Evolutionary conservation across 495 filamentous ascomycete genomes (phyloP).

Genomic region (Hypoxylon crocopeplum): DNA sequence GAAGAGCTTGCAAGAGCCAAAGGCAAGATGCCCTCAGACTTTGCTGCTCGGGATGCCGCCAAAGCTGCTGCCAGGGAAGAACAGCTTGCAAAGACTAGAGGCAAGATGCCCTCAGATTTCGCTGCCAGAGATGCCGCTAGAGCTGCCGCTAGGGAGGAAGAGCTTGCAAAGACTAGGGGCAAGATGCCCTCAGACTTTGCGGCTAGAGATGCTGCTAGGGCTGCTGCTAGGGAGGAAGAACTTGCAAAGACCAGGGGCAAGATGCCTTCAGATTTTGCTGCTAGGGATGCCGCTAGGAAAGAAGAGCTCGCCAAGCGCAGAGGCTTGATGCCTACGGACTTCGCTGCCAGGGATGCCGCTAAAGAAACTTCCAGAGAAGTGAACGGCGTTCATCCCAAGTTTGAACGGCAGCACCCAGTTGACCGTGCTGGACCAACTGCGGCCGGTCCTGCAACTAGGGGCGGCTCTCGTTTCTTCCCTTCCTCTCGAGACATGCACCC

Average conservation of each 20-base stretch:
- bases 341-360: constrained; percentile 1
- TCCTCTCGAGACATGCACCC: constrained; percentile 18
- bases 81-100: no score
- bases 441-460: constrained; percentile 34
- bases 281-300: background rate
- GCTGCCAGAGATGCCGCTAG: background rate
- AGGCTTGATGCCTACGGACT: constrained; percentile 24
- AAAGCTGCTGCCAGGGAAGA: no score
- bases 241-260: background rate
- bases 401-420: constrained; percentile 45
- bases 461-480: constrained; percentile 78
- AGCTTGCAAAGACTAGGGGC: no score
- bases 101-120: constrained; percentile 5
- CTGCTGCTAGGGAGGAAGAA: background rate
- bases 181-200: no score
- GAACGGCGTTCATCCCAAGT: constrained; percentile 40
- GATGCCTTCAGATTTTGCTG: constrained; percentile 3
- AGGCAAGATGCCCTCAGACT: no score
- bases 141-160: no score
- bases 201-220: no score
- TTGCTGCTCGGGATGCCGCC: no score
- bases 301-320: no score
- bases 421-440: constrained; percentile 49
- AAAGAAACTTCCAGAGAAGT: constrained; percentile 1
- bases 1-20: no score